Conservation (phyloP, 2,329 filamentous ascomycete genomes). For the Aspergillus tamarii region DNA sequence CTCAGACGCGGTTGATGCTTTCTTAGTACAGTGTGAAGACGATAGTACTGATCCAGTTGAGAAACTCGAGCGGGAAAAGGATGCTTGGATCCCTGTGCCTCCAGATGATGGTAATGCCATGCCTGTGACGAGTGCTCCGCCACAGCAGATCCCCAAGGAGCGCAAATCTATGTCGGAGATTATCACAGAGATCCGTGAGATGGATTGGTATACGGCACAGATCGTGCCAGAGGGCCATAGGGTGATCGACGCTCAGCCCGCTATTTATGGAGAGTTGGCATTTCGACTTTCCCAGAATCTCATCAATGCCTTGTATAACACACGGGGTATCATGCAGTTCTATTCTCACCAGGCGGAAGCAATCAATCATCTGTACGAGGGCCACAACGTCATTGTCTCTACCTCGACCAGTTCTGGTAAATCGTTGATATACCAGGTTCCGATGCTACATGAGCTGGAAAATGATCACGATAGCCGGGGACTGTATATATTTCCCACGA, state of each 20-base stretch:
- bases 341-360: conserved; percentile 94
- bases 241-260: conserved; percentile 82
- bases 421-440: conserved; percentile 96
- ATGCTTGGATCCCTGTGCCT: conserved; percentile 65
- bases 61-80: conserved; percentile 62
- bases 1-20: conserved; percentile 71
- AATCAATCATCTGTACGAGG: conserved; percentile 82
- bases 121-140: conserved; percentile 52
- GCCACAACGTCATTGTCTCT: conserved; percentile 85
- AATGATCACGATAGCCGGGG: conserved; percentile 75
- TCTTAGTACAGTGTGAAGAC: conserved; percentile 73
- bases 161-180: conserved; percentile 83
- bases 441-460: conserved; percentile 85
- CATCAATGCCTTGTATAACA: conserved; percentile 96
- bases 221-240: conserved; percentile 92
- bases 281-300: conserved; percentile 87
- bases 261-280: conserved; percentile 79
- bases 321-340: conserved; percentile 79
- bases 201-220: conserved; percentile 87
- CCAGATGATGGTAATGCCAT: conserved; percentile 46
- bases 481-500: conserved; percentile 98
- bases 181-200: conserved; percentile 76
- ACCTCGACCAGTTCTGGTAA: conserved; percentile 97
- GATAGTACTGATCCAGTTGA: conserved; percentile 66
- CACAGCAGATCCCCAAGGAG: conserved; percentile 75